Evolutionary conservation across 805 yeast genomes (phyloP).

Genomic region (Metschnikowia reukaufii): DNA sequence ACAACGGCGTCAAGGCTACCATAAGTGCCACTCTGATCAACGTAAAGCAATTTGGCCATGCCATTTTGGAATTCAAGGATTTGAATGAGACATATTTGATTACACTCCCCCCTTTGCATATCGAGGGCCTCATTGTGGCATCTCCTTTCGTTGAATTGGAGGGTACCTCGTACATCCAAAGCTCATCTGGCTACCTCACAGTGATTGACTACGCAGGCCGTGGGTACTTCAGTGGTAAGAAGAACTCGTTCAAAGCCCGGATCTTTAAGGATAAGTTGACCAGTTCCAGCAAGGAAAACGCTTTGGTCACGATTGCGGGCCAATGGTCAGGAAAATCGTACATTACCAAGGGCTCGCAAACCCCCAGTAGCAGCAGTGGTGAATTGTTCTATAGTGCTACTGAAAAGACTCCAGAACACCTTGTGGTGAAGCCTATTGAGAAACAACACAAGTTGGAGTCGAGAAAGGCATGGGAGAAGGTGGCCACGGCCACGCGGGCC

Average conservation of each 20-base stretch:
- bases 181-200: constrained; percentile 73
- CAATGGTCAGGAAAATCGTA: constrained; percentile 87
- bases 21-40: constrained; percentile 75
- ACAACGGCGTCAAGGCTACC: constrained; percentile 83
- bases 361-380: constrained; percentile 45
- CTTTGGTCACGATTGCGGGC: constrained; percentile 78
- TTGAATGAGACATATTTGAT: constrained; percentile 68
- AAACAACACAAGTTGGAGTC: constrained; percentile 80
- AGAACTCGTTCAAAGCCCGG: constrained; percentile 87
- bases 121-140: constrained; percentile 88
- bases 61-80: constrained; percentile 63
- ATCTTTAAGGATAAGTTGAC: constrained; percentile 55
- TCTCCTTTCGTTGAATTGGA: constrained; percentile 95
- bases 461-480: constrained; percentile 86
- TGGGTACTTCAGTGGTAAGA: constrained; percentile 95
- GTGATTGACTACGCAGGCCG: constrained; percentile 82
- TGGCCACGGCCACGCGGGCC: constrained; percentile 78
- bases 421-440: constrained; percentile 76
- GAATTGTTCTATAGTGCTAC: constrained; percentile 65
- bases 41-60: constrained; percentile 93
- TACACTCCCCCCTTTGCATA: constrained; percentile 92
- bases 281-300: constrained; percentile 54
- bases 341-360: constrained; percentile 55
- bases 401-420: constrained; percentile 49
- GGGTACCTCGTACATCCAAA: constrained; percentile 80